A percentile compares a stretch with the other conserved stretches of the same genome.
phyloP scores from a whole-genome alignment of 306 rosid genomes.

The Dalbergia cochinchinensis region DNA sequence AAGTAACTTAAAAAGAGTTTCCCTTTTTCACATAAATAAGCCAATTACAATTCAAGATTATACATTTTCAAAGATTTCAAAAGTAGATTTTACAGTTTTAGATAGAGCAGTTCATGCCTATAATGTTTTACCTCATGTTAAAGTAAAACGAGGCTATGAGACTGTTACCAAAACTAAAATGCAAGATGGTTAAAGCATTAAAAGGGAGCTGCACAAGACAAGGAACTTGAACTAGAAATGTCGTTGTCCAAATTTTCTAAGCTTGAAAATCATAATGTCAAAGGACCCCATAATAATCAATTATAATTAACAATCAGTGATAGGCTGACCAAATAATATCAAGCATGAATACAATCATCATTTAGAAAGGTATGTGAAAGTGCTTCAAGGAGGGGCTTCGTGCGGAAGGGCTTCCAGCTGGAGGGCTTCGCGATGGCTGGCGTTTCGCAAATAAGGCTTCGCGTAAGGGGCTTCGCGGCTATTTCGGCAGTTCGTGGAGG shows the following conservation, averaged over 20 bases:
- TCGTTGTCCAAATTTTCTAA: conserved; percentile 22
- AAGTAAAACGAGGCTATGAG: neutral
- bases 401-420: no score
- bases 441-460: no score
- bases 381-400: no score
- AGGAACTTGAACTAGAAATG: neutral
- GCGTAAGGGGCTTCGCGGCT: no score
- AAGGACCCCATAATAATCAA: conserved; percentile 4
- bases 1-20: neutral
- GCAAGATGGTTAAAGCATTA: neutral
- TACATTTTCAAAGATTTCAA: neutral
- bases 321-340: neutral
- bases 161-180: neutral
- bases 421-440: no score
- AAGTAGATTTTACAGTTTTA: neutral
- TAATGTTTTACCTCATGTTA: conserved; percentile 9
- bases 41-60: neutral
- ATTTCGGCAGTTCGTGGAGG: no score
- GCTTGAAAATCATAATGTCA: neutral
- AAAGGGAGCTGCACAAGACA: neutral
- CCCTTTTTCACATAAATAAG: neutral
- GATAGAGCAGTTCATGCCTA: neutral
- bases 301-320: no score
- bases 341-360: conserved; percentile 6
- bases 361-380: neutral